Evolutionary conservation across 1,284 basidiomycete genomes (phyloP), one percentile per base, ranked within the genome.

Genomic region (Paramarasmius palmivorus): DNA sequence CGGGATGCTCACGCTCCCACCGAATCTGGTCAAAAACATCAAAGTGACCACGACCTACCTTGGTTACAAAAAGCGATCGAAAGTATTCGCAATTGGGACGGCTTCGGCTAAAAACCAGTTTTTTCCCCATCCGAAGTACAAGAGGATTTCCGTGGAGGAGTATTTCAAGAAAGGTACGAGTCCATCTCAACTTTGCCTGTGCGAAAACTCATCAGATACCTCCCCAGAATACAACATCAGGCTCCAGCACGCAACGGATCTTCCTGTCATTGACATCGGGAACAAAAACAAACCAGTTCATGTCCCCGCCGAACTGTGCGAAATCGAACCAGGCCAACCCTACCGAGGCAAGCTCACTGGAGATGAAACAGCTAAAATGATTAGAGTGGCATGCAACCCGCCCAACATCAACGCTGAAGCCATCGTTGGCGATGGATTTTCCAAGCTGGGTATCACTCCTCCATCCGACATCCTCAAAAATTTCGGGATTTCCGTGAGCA

Each of bases 221-320:
- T 85, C 0, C 90, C 90, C 0, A 58, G 59, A 1, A 61, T 91
- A 35, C 70, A 73, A 2, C 90, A 91, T 62, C 70, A 67, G 45
- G 65, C 56, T 4, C 82, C 82, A 1, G 66, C 60, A 7, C 65
- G 72, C 0, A 74, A 68, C 6, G 73, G 81, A 12, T n/a, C n/a
- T n/a, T n/a, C n/a, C n/a, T n/a, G n/a, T n/a, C n/a, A n/a, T n/a
- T n/a, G 69, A 60, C 23, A 78, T 85, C 37, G 89, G 83, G 0
- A 77, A 78, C 23, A 92, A 90, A 90, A 90, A 90, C 57, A 82
- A 90, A 49, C 63, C 85, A 23, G 41, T 20, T 6, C 73, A 84
- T 20, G 82, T 86, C 49, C n/a, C n/a, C n/a, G 80, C 85, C 1
- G 89, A 90, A 63, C 55, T 91, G 2, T 90, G 88, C 71, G 70